Percentiles rank a stretch among this genome's conserved stretches.
Evolutionary conservation across 129 eudicot genomes (phyloP).

Genomic region (Tagetes patula): DNA sequence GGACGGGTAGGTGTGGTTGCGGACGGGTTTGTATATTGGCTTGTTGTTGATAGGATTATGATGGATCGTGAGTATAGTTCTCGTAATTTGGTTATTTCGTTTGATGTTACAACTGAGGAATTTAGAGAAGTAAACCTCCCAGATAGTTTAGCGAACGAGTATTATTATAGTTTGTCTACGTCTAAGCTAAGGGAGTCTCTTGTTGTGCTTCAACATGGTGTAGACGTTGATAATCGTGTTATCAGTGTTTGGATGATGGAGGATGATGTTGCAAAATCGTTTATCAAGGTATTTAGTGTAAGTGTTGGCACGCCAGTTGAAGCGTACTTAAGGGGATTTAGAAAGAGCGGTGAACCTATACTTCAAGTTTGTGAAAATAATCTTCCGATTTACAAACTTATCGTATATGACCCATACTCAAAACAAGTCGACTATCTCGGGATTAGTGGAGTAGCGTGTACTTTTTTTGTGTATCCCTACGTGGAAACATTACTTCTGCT

Average conservation of each 20-base stretch:
- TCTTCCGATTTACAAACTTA: background rate
- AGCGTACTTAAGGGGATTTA: background rate
- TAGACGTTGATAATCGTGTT: background rate
- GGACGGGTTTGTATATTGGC: background rate
- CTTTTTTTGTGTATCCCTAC: background rate
- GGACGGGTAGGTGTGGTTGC: background rate
- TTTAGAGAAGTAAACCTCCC: background rate
- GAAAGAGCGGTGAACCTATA: background rate
- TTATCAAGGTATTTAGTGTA: background rate
- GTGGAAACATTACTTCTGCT: conserved; percentile 9
- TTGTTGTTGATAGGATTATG: background rate
- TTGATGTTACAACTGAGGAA: background rate
- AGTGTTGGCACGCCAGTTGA: too few species aligned
- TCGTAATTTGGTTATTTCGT: background rate
- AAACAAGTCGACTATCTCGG: background rate
- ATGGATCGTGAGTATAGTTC: background rate
- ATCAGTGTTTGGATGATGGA: background rate
- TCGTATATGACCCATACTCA: conserved; percentile 5
- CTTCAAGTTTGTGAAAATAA: too few species aligned
- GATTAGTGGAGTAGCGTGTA: background rate
- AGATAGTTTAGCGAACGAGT: background rate
- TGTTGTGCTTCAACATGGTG: background rate
- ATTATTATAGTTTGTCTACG: background rate
- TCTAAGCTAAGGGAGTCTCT: background rate
- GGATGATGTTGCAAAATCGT: background rate